Evolutionary conservation across 2,329 filamentous ascomycete genomes (phyloP), one percentile per base, ranked within the genome.

Genomic region (Blastomyces emzantsi): DNA sequence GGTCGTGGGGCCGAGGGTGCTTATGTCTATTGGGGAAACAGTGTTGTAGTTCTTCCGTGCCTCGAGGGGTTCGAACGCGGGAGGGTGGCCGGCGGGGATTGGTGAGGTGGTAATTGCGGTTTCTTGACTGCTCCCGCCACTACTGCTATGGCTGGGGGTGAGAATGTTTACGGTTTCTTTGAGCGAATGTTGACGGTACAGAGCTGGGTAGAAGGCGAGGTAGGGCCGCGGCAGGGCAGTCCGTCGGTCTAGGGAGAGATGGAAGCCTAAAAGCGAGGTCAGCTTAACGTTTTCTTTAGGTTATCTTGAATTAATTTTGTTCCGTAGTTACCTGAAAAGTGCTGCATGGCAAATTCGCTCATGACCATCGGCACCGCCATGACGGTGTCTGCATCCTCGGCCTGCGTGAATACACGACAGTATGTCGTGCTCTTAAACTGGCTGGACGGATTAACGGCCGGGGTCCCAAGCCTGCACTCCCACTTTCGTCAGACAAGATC

Each of bases 351-450:
- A 60, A 71, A 72, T 8, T 75, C 69, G 17, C 66, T 69, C 67
- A 74, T 70, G 3, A 73, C 73, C 22, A 68, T 68, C n/a, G 69
- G 62, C 1, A 79, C 70, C 15, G 64, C 66, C 2, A 64, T 64
- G 2, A 79, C 69, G 0, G 69, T 67, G 1, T 68, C 68, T 17
- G 67, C 62, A 2, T 71, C 67, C 15, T 66, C 70, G 6, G 78
- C 74, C 67, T 80, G 76, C 2, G 75, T 72, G 60, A 81, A 79
- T 25, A 81, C 71, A 17, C 80, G 76, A 60, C 80, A 70, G 64
- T 79, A 80, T 2, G 77, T 79, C 2, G 79, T 81, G 51, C 77
- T 76, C 2, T 73, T 68, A 6, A 76, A 68, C 67, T 82, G 79
- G 7, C 68, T 73, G 1, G 66, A 62, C 2, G 79, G 78, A 49